Conservation (phyloP, 352 stramenopile species). For the Globisporangium paddicum region DNA sequence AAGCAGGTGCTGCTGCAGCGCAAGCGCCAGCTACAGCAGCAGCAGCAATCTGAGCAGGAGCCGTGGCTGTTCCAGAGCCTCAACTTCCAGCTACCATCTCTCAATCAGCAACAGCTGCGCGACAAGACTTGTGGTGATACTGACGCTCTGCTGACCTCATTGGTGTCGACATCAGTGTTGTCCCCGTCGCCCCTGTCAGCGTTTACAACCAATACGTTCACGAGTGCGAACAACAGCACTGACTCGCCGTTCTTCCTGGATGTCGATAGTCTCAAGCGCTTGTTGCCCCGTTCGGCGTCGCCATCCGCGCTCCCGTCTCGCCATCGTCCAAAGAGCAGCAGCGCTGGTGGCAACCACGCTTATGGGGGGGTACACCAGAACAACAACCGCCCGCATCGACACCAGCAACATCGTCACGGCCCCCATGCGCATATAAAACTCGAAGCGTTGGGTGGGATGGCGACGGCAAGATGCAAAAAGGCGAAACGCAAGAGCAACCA, state of each 20-base stretch:
- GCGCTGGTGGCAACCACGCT: background rate
- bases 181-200: background rate
- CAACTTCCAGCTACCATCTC: constrained; percentile 18
- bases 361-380: constrained; percentile 12
- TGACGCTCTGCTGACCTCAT: constrained; percentile 5
- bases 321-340: constrained; percentile 11
- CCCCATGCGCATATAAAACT: constrained; percentile 28
- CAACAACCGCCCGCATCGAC: constrained; percentile 3
- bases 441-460: constrained; percentile 29
- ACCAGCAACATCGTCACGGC: constrained; percentile 9
- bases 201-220: constrained; percentile 1
- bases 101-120: background rate
- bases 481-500: constrained; percentile 9
- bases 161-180: background rate
- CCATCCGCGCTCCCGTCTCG: constrained; percentile 15
- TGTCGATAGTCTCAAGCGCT: constrained; percentile 51
- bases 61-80: constrained; percentile 74
- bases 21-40: constrained; percentile 16
- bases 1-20: constrained; percentile 23
- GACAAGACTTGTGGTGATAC: background rate
- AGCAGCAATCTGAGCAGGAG: constrained; percentile 22
- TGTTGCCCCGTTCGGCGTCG: constrained; percentile 28
- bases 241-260: constrained; percentile 64
- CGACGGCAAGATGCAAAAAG: constrained; percentile 7
- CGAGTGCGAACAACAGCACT: constrained; percentile 4